Percentiles rank a stretch among this genome's conserved stretches.
phyloP scores from a whole-genome alignment of 2,329 filamentous ascomycete genomes.

The Diaporthe citriasiana region DNA sequence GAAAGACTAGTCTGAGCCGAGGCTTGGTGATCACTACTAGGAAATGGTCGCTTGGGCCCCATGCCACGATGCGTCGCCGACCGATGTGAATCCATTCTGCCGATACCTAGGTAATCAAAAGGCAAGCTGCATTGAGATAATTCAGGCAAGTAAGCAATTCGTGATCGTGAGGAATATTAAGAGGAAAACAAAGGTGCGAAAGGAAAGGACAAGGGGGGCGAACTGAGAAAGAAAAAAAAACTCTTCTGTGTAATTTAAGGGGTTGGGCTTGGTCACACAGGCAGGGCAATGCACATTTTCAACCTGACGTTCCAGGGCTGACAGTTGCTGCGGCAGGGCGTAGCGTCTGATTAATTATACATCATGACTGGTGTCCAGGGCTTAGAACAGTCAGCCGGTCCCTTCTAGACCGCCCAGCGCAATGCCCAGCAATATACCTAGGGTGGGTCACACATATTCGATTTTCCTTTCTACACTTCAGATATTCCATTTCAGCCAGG shows the following conservation, averaged over 20 bases:
- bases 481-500: neutral
- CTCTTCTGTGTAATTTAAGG: neutral
- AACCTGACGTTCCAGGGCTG: neutral
- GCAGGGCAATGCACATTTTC: neutral
- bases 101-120: too few species aligned
- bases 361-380: too few species aligned
- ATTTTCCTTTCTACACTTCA: neutral
- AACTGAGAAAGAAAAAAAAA: neutral
- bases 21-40: neutral
- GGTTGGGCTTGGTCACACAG: neutral
- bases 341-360: too few species aligned
- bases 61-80: too few species aligned
- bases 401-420: neutral
- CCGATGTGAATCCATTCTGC: too few species aligned
- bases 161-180: neutral
- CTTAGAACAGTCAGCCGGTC: neutral
- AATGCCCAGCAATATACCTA: too few species aligned
- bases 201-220: neutral
- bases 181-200: neutral
- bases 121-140: too few species aligned
- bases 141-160: neutral
- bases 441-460: neutral
- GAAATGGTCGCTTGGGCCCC: too few species aligned
- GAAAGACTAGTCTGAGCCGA: too few species aligned
- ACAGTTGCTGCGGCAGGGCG: neutral